phyloP scores from a whole-genome alignment of 2,329 filamentous ascomycete genomes.

The Lomentospora prolificans region DNA sequence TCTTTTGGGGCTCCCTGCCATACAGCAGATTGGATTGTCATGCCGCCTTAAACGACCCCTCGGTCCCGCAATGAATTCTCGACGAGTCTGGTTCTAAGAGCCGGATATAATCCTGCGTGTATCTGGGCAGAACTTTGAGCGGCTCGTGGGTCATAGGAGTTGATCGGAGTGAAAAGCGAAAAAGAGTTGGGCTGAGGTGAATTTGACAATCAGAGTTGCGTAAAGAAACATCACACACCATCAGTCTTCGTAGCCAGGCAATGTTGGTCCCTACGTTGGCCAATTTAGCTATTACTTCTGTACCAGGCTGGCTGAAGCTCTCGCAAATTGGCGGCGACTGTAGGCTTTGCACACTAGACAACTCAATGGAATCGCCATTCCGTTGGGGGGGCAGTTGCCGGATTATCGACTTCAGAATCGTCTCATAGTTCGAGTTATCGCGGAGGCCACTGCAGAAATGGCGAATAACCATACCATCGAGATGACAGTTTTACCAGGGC shows the following conservation, averaged over 20 bases:
- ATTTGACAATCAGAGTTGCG: background rate
- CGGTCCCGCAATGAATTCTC: no score
- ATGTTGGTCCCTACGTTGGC: background rate
- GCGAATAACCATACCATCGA: background rate
- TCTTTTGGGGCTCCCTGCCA: no score
- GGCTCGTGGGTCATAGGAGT: no score
- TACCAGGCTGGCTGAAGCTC: background rate
- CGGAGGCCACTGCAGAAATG: background rate
- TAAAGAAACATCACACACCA: background rate
- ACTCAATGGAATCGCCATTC: background rate
- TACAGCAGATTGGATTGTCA: no score
- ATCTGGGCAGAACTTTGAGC: no score
- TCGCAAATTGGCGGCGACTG: background rate
- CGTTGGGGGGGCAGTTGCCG: background rate
- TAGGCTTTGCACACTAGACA: background rate
- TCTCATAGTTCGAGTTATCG: background rate
- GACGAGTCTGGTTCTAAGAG: no score
- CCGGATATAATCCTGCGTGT: no score
- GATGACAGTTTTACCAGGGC: background rate
- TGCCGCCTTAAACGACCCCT: no score
- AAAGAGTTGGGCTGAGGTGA: background rate
- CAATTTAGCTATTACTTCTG: background rate
- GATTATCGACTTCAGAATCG: background rate
- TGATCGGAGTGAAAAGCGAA: no score
- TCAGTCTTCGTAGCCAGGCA: background rate